These are phyloP conservation scores for Phytophthora sojae DNA, from an alignment of 352 stramenopile species.

Conservation along the genomic window DNA sequence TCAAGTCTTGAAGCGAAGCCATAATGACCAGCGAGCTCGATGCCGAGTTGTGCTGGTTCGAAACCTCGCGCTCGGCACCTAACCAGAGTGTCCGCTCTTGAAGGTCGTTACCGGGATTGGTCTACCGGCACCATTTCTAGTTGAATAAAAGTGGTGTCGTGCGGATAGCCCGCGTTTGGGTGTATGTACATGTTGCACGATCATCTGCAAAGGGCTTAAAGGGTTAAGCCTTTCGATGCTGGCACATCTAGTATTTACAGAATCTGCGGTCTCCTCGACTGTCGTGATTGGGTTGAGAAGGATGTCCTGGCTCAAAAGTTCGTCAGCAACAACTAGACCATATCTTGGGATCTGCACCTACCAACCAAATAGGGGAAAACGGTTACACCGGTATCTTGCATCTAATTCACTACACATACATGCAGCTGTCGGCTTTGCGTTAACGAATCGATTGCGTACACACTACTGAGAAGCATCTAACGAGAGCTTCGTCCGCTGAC, in stretches of 20 bases:
- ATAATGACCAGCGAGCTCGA: slow-evolving; percentile 10
- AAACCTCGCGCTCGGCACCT: background rate
- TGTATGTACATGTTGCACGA: too few species aligned
- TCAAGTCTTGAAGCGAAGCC: background rate
- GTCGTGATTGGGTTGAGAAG: background rate
- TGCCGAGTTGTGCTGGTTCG: background rate
- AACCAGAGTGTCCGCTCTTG: too few species aligned
- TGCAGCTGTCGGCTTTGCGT: background rate
- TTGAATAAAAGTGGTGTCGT: too few species aligned
- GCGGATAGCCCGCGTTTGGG: too few species aligned
- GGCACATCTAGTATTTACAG: too few species aligned
- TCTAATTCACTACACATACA: slow-evolving; percentile 5
- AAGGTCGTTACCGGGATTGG: too few species aligned
- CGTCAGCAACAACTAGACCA: slow-evolving; percentile 16
- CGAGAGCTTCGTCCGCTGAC: background rate
- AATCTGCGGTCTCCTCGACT: background rate
- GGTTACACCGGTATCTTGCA: too few species aligned
- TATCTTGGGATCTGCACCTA: slow-evolving; percentile 8
- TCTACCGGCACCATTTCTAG: too few species aligned
- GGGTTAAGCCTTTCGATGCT: too few species aligned
- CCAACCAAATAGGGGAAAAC: background rate
- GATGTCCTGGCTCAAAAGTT: slow-evolving; percentile 14
- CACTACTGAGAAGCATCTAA: background rate
- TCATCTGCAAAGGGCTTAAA: too few species aligned
- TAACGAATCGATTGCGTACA: background rate